Base-by-base conservation (phyloP, 495 filamentous ascomycete genomes). In the Penicillium lividum region DNA sequence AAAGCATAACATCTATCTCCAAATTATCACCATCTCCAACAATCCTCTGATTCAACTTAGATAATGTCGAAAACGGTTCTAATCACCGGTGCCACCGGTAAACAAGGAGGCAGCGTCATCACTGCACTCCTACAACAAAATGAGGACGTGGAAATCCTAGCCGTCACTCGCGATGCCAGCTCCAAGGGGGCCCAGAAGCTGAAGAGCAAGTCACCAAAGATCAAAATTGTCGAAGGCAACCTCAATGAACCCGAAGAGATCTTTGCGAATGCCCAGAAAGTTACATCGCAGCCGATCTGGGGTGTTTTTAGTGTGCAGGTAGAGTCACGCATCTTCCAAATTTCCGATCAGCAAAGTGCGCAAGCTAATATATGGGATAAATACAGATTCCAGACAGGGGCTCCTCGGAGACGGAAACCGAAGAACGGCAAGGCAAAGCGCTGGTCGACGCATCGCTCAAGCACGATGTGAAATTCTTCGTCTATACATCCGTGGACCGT, bases 401-500 rank as follows among this genome's bases (percentile, higher is more conserved):
- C 13, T 18, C 16, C 76, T 63, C 77, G 76, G 4, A 69, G 22
- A 22, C 22, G 75, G 44, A 42, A 16, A 31, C 25, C 18, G 85
- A 89, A 70, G 80, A 83, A 59, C 55, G 64, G 7, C 87, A 90
- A 67, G 88, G 85, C n/a, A 85, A 81, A 48, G 72, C 68, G 1
- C 69, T 90, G 18, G 73, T 91, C 58, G 84, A 89, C 54, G 80
- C 74, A 9, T 74, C 83, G 3, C 57, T 91, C 45, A 76, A 76
- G 34, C 68, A 80, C 13, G 77, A 80, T 16, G 84, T 91, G 54
- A 73, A 77, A 44, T 78, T 83, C 65, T 86, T 90, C 68, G 82
- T 90, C 16, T 89, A 89, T 70, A 77, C 73, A 25, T 86, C 82
- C 33, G 86, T 89, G 10, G 89, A 90, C 60, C 84, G 87, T 18